Conservation (phyloP, 179 eudicot genomes). For the Corrigiola litoralis region DNA sequence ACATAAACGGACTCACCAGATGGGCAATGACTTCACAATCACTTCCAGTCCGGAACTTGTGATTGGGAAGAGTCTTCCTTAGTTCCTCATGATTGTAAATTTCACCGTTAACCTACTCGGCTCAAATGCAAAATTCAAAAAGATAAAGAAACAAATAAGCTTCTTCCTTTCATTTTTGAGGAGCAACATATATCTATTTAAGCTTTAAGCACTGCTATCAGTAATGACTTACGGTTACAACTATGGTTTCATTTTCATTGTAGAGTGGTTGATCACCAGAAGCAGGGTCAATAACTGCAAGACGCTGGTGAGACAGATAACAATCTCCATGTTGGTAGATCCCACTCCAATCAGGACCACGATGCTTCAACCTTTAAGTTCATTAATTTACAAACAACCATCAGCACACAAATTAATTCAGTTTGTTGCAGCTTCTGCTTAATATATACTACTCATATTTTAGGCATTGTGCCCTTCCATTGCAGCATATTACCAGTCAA, state of each 20-base stretch:
- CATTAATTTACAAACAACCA: background rate
- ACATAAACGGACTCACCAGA: slow-evolving; percentile 42
- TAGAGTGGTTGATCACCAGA: slow-evolving; percentile 91
- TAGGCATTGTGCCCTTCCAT: too few species aligned
- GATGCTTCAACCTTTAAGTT: slow-evolving; percentile 58
- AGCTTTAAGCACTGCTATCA: too few species aligned
- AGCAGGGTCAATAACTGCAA: slow-evolving; percentile 79
- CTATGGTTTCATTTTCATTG: slow-evolving; percentile 55
- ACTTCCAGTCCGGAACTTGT: slow-evolving; percentile 67
- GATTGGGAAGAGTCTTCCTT: slow-evolving; percentile 40
- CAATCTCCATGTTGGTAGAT: slow-evolving; percentile 62
- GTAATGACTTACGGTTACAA: slow-evolving; percentile 50
- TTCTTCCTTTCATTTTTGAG: too few species aligned
- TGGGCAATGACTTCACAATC: slow-evolving; percentile 91
- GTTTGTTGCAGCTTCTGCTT: too few species aligned
- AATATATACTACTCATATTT: too few species aligned
- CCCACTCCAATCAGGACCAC: slow-evolving; percentile 96
- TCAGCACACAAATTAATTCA: too few species aligned
- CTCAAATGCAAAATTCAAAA: background rate
- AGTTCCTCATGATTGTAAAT: slow-evolving; percentile 73
- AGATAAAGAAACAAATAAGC: background rate
- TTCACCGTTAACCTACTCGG: slow-evolving; percentile 65
- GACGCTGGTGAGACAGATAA: slow-evolving; percentile 75
- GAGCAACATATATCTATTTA: too few species aligned
- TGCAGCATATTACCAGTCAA: too few species aligned